Percentiles rank a stretch among this genome's conserved stretches.
These are phyloP conservation scores for Pseudoscleropodium purum DNA, from an alignment of 225 moss, liverwort and hornwort genomes.

Conservation along the genomic window DNA sequence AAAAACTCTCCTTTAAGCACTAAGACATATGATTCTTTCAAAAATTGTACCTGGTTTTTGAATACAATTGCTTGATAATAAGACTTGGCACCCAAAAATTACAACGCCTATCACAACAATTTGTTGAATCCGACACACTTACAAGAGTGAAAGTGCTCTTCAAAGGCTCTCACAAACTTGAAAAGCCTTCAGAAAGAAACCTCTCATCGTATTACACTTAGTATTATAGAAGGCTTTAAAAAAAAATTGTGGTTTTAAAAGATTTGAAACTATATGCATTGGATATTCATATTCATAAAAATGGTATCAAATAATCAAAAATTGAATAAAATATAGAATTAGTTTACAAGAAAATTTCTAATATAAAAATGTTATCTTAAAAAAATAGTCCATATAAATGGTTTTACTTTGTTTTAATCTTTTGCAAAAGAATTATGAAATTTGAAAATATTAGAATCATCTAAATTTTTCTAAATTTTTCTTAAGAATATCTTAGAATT, in stretches of 20 bases:
- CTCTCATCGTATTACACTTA: fast-evolving
- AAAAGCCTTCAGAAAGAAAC: fast-evolving
- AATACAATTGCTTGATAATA: background rate
- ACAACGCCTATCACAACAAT: fast-evolving
- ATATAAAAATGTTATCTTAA: background rate
- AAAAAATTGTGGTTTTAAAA: background rate
- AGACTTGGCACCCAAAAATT: background rate
- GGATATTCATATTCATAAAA: background rate
- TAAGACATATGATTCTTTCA: fast-evolving
- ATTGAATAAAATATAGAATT: too few species aligned
- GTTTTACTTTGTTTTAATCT: background rate
- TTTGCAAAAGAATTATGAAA: too few species aligned
- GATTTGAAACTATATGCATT: background rate
- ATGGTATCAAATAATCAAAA: too few species aligned
- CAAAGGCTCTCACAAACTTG: too few species aligned
- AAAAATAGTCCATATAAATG: too few species aligned
- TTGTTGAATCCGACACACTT: fast-evolving
- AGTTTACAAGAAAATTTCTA: too few species aligned
- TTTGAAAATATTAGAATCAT: background rate
- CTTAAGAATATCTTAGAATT: too few species aligned
- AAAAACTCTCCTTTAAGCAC: too few species aligned
- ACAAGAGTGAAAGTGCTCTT: background rate
- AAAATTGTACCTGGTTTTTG: fast-evolving
- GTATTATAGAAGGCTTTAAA: background rate
- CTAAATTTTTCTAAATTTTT: fast-evolving